Evolutionary conservation across 345 rosid genomes (phyloP), one percentile per base, ranked within the genome.

Genomic region (Lenwebbia sp.): DNA sequence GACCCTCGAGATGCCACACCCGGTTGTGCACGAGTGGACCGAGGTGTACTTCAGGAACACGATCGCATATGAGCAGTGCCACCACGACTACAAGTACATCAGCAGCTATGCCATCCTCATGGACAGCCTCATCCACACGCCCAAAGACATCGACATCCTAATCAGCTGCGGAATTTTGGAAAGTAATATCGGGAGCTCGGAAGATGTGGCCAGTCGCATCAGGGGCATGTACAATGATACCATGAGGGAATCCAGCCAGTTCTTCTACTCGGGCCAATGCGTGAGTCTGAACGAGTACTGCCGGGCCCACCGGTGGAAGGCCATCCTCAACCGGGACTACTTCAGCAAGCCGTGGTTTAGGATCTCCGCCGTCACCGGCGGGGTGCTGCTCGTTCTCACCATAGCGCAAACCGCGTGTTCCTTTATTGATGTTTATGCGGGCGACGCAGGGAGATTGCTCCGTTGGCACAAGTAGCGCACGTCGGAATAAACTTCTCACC

Each of bases 21-120:
- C 89, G 83, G 37, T 56, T 19, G 82, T 89, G 56, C 88, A 91
- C 17, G 88, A 86, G 41, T 82, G 85, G 15, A 88, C 90, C 7
- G 91, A 88, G 50, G 49, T 88, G 3, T 78, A 87, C 65, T 75
- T 88, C 10, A 82, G 90, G 25, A 91, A 89, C 82, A 86, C 89
- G 51, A 87, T 89, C 5, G 90, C 88, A 14, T 91, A 65, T 40
- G 92, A 90, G 85, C 91, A 90, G 76, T 84, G 90, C 82, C 87
- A 83, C 84, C 85, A 75, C 25, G 47, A 51, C 8, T 30, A 84
- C 47, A 87, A 60, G 84, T 85, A 87, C 86, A 51, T 87, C 55
- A 84, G 84, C 86, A 82, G 86, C 58, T 87, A 87, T 47, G 53
- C 82, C 41, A 6, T 86, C 55, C 83, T 86, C 65, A 83, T 86